A percentile compares a stretch with the other conserved stretches of the same genome.
Conservation (phyloP, 306 rosid species). For the Pachyrhizus erosus region DNA sequence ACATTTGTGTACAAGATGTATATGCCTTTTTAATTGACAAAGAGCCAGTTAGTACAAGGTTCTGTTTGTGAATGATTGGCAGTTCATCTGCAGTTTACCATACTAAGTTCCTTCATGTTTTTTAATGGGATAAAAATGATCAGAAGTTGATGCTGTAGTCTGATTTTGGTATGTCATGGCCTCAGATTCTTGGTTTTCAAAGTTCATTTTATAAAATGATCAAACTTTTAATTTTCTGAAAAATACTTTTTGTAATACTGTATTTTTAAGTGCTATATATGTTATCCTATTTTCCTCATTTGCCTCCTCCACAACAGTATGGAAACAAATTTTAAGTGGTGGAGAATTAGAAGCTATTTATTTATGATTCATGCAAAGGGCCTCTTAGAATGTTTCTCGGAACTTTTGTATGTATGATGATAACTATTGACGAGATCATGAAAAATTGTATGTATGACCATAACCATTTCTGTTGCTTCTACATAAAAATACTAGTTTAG, state of each 20-base stretch:
- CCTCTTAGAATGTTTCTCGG: not conserved
- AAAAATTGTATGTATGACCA: not conserved
- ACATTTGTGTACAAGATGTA: not conserved
- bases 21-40: not conserved
- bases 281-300: not conserved
- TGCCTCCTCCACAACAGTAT: not conserved
- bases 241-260: not conserved
- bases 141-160: not conserved
- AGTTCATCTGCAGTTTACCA: too few species aligned
- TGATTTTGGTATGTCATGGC: not conserved
- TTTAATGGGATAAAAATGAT: too few species aligned
- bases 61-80: too few species aligned
- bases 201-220: too few species aligned
- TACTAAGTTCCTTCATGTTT: too few species aligned
- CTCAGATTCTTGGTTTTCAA: not conserved
- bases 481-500: not conserved
- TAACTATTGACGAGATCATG: not conserved
- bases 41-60: not conserved
- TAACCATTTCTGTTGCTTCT: not conserved
- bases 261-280: not conserved
- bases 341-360: not conserved
- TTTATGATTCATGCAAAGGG: not conserved
- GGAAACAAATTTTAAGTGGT: not conserved
- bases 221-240: not conserved
- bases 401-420: not conserved